Evolutionary conservation across 805 yeast genomes (phyloP).

Genomic region (Teunomyces stri): DNA sequence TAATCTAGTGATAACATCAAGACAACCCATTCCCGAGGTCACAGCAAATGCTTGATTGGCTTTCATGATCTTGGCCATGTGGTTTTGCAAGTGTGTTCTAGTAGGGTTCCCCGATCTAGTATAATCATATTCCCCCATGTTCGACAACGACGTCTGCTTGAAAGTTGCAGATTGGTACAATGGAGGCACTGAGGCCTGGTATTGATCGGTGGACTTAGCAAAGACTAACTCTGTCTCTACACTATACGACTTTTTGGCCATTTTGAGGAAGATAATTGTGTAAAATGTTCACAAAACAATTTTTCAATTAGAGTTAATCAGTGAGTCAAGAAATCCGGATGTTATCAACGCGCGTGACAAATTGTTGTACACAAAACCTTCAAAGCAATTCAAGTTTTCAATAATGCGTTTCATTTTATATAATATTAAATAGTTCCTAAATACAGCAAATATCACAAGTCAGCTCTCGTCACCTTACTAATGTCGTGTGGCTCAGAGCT

Average conservation of each 20-base stretch:
- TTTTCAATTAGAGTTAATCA: neutral
- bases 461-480: constrained; percentile 67
- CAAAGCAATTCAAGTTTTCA: neutral
- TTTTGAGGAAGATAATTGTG: neutral
- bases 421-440: constrained; percentile 1
- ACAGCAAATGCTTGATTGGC: constrained; percentile 80
- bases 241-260: constrained; percentile 38
- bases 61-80: constrained; percentile 73
- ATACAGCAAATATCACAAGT: constrained; percentile 40
- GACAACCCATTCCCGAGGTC: constrained; percentile 88
- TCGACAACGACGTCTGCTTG: constrained; percentile 68
- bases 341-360: constrained; percentile 4
- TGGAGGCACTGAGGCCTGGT: constrained; percentile 82
- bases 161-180: constrained; percentile 93
- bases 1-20: constrained; percentile 78
- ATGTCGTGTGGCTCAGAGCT: constrained; percentile 66
- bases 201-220: constrained; percentile 60
- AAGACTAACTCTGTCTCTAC: constrained; percentile 71
- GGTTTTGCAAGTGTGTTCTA: constrained; percentile 73
- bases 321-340: constrained; percentile 2
- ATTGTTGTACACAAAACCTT: neutral
- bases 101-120: constrained; percentile 96
- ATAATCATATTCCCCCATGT: constrained; percentile 72
- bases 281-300: neutral
- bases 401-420: neutral